These are phyloP conservation scores for Isatis lusitanica DNA, from an alignment of 441 rosid genomes.

Conservation along the genomic window DNA sequence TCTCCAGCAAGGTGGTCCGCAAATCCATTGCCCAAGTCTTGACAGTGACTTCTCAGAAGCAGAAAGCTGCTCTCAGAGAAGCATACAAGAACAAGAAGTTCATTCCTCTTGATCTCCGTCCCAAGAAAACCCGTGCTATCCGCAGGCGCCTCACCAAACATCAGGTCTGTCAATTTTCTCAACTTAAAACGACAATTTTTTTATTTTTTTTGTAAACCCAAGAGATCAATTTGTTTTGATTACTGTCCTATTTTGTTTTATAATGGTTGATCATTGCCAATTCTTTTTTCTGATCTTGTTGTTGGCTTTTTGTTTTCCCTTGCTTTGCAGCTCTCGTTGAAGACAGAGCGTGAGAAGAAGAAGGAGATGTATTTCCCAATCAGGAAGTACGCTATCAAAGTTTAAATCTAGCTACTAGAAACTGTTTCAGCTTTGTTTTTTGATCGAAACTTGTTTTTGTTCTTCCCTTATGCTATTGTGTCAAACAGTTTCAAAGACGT, in stretches of 20 bases:
- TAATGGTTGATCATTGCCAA: not conserved
- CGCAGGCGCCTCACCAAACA: conserved; percentile 86
- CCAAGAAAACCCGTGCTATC: conserved; percentile 95
- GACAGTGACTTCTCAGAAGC: conserved; percentile 93
- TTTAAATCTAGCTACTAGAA: conserved; percentile 29
- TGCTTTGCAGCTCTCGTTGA: conserved; percentile 49
- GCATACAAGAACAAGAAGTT: conserved; percentile 85
- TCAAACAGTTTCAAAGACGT: conserved; percentile 15
- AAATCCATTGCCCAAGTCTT: conserved; percentile 87
- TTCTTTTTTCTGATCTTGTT: not conserved
- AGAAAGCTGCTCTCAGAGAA: conserved; percentile 81
- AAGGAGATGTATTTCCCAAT: conserved; percentile 63
- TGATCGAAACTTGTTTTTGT: conserved; percentile 30
- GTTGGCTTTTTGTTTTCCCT: not conserved
- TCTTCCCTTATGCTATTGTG: not conserved
- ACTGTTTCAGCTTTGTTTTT: conserved; percentile 14
- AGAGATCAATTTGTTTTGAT: not conserved
- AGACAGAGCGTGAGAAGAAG: conserved; percentile 73
- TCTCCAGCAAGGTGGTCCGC: conserved; percentile 70
- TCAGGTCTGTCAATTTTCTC: conserved; percentile 46
- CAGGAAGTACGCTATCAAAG: conserved; percentile 75
- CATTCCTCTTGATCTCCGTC: conserved; percentile 93
- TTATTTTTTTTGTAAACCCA: not conserved
- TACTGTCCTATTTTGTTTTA: not conserved
- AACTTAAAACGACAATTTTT: not conserved